Conservation (phyloP, 495 filamentous ascomycete genomes). For the Talaromyces ruber region DNA sequence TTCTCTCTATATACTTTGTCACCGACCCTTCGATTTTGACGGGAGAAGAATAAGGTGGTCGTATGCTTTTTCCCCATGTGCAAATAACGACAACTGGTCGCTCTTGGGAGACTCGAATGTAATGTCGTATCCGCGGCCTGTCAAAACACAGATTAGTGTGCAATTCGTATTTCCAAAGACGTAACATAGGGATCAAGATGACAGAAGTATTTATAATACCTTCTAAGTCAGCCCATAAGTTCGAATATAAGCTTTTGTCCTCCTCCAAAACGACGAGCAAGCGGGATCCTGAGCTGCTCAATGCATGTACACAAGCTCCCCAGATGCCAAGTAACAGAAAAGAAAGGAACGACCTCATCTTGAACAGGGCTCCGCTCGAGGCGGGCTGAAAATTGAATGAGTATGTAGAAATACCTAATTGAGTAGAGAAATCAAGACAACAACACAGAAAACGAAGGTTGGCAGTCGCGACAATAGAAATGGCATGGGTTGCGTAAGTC, state of each 20-base stretch:
- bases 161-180: neutral
- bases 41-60: slow-evolving; percentile 89
- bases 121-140: slow-evolving; percentile 76
- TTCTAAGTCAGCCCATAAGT: slow-evolving; percentile 73
- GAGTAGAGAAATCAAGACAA: slow-evolving; percentile 5
- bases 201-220: slow-evolving; percentile 40
- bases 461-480: slow-evolving; percentile 12
- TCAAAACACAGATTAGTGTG: slow-evolving; percentile 12
- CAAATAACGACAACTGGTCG: slow-evolving; percentile 72
- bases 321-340: slow-evolving; percentile 57
- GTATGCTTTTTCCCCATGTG: slow-evolving; percentile 77
- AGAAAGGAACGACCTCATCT: slow-evolving; percentile 70
- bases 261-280: slow-evolving; percentile 86
- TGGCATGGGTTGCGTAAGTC: slow-evolving; percentile 13
- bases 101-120: slow-evolving; percentile 80
- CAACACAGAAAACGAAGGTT: neutral
- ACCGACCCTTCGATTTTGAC: slow-evolving; percentile 75
- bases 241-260: slow-evolving; percentile 72
- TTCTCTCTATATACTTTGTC: neutral
- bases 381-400: slow-evolving; percentile 11
- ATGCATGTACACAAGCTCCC: slow-evolving; percentile 53
- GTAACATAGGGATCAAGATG: neutral
- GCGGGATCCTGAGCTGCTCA: slow-evolving; percentile 73
- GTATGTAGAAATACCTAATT: slow-evolving; percentile 2
- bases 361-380: slow-evolving; percentile 32